Base-by-base conservation (phyloP, 73 alveolate species). In the Paramecium caudatum region DNA sequence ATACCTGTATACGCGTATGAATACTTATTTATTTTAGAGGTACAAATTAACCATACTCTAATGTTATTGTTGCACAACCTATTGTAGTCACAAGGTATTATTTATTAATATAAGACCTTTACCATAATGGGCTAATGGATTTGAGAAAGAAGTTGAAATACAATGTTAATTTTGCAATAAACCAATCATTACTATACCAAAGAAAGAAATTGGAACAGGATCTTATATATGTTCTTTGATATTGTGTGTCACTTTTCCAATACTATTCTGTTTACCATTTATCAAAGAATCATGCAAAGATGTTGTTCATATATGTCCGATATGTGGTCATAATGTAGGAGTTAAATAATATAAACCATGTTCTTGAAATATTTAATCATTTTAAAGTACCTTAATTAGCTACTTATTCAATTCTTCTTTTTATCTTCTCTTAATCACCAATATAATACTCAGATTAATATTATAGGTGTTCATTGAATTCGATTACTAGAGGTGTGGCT, bases 291-390 rank as follows among this genome's bases (percentile, higher is more conserved):
- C 43, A 21, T 74, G 88, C 21, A n/a, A 74, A 43, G 88, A 74
- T 74, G 23, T 37, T 8, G 43, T 39, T 45, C 88, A 74, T 17
- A 21, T 27, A 0, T 74, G 88, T 74, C 88, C 88, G n/a, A 37
- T 41, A 21, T 74, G 88, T 27, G 46, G 65, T 25, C 39, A 74
- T 19, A 4, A 21, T 16, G 88, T 74, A 10, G 88, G 88, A 0
- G 45, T 41, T 19, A 74, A 23, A 23, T 27, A 36, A 6, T 74
- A 74, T 74, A 37, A 36, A 36, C 88, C 88, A 13, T 74, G 88
- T 43, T 12, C 36, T 16, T 74, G 88, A 65, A 13, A 32, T 10
- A 65, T 33, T 10, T 0, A 55, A 27, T 55, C 19, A 23, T 55
- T 55, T 7, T 37, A 55, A 43, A 55, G 45, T 7, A 8, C 17